Evolutionary conservation across 306 rosid species (phyloP).

Genomic region (Cicer yamashitae): DNA sequence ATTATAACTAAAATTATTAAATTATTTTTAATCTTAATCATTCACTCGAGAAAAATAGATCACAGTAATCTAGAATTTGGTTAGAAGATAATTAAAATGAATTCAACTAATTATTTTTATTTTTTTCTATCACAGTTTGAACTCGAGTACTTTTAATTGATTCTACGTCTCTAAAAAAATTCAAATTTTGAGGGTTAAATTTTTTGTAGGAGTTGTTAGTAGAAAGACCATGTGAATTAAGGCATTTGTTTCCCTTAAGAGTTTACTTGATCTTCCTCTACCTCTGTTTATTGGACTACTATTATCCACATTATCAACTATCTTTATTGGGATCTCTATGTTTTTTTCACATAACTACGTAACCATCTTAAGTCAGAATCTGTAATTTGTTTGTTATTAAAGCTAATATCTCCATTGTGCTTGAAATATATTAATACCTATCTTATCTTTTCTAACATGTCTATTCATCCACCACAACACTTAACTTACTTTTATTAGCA

Average conservation of each 20-base stretch:
- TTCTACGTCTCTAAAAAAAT: conserved; percentile 1
- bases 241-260: neutral
- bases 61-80: too few species aligned
- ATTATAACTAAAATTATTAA: too few species aligned
- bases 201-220: neutral
- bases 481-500: neutral
- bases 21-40: too few species aligned
- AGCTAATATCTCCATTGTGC: neutral
- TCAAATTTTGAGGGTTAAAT: conserved; percentile 1
- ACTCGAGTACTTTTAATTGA: too few species aligned
- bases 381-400: neutral
- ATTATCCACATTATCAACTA: neutral
- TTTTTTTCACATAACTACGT: neutral
- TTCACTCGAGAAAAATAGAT: too few species aligned
- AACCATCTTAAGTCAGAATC: neutral
- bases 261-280: neutral
- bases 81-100: too few species aligned
- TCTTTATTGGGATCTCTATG: neutral
- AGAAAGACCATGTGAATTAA: neutral
- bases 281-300: neutral
- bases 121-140: too few species aligned
- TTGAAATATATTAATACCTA: neutral
- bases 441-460: conserved; percentile 7
- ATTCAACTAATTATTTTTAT: too few species aligned
- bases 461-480: neutral